phyloP scores from a whole-genome alignment of 2,329 filamentous ascomycete genomes.

The Penicillium sp. region DNA sequence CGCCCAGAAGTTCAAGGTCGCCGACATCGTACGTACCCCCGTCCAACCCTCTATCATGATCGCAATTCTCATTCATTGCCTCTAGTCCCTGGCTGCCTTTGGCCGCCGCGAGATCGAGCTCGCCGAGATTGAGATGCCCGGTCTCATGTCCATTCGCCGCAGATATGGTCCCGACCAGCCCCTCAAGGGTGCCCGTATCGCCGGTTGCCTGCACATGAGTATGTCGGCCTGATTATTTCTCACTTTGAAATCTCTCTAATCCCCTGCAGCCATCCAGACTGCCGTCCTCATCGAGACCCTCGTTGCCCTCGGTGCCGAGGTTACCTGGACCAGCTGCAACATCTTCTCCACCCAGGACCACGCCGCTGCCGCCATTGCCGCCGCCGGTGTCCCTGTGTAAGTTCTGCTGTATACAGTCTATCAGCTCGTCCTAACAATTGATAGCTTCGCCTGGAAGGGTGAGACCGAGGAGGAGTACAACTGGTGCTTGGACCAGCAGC shows the following conservation, averaged over 20 bases:
- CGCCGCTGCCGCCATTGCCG: slow-evolving; percentile 93
- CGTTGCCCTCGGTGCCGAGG: slow-evolving; percentile 85
- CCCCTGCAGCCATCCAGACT: slow-evolving; percentile 81
- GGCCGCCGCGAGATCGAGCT: slow-evolving; percentile 98
- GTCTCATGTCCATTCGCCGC: slow-evolving; percentile 85
- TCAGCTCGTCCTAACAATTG: slow-evolving; percentile 3
- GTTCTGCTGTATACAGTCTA: too few relatives aligned
- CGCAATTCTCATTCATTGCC: slow-evolving; percentile 3
- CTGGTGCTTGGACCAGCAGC: slow-evolving; percentile 99
- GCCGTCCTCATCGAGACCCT: slow-evolving; percentile 99
- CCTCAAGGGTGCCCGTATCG: slow-evolving; percentile 86
- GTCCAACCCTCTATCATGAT: slow-evolving; percentile 2
- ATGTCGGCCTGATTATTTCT: slow-evolving; percentile 34
- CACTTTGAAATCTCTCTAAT: too few relatives aligned
- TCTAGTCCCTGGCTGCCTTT: slow-evolving; percentile 78
- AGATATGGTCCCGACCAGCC: slow-evolving; percentile 93
- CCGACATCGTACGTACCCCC: slow-evolving; percentile 73
- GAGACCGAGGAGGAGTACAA: slow-evolving; percentile 99
- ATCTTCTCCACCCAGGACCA: slow-evolving; percentile 99
- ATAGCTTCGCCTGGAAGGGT: slow-evolving; percentile 64
- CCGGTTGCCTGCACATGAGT: slow-evolving; percentile 98
- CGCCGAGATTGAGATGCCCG: slow-evolving; percentile 92
- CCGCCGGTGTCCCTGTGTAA: slow-evolving; percentile 75
- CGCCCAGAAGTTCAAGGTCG: slow-evolving; percentile 93
- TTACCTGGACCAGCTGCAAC: slow-evolving; percentile 99